A percentile compares a stretch with the other conserved stretches of the same genome.
Conservation (phyloP, 202 grass and related monocot genomes). For the Panicum virgatum region DNA sequence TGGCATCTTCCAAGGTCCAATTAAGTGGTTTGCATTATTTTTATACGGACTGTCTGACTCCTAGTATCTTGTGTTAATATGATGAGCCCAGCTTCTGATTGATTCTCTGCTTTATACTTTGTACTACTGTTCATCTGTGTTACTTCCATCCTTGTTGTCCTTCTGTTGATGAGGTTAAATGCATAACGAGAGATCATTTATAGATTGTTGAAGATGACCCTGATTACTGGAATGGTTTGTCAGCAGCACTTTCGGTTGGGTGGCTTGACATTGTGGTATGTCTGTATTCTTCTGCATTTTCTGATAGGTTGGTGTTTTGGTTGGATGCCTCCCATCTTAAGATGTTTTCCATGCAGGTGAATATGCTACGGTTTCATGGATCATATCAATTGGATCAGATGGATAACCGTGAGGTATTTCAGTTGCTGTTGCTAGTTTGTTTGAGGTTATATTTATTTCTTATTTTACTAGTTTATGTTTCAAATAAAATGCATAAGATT, state of each 20-base stretch:
- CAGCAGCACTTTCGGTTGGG: slow-evolving; percentile 86
- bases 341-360: slow-evolving; percentile 70
- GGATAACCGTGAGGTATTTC: slow-evolving; percentile 81
- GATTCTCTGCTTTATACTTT: slow-evolving; percentile 32
- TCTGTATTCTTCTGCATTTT: slow-evolving; percentile 35
- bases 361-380: slow-evolving; percentile 91
- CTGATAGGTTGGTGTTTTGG: slow-evolving; percentile 26
- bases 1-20: background rate
- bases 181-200: slow-evolving; percentile 10
- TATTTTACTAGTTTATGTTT: slow-evolving; percentile 6
- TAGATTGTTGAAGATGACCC: slow-evolving; percentile 82
- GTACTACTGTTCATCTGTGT: slow-evolving; percentile 35
- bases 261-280: slow-evolving; percentile 95
- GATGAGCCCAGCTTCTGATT: background rate
- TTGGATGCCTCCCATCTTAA: slow-evolving; percentile 28
- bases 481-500: slow-evolving; percentile 2
- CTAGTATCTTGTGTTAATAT: slow-evolving; percentile 3
- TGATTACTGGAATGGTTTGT: slow-evolving; percentile 90
- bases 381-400: slow-evolving; percentile 94
- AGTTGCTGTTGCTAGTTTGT: slow-evolving; percentile 34
- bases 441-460: slow-evolving; percentile 26
- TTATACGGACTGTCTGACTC: background rate
- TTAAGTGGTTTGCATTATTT: background rate
- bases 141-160: slow-evolving; percentile 14
- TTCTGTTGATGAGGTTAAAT: slow-evolving; percentile 29